Base-by-base conservation (phyloP, 225 moss, liverwort and hornwort species). In the Sphagnum tenellum region DNA sequence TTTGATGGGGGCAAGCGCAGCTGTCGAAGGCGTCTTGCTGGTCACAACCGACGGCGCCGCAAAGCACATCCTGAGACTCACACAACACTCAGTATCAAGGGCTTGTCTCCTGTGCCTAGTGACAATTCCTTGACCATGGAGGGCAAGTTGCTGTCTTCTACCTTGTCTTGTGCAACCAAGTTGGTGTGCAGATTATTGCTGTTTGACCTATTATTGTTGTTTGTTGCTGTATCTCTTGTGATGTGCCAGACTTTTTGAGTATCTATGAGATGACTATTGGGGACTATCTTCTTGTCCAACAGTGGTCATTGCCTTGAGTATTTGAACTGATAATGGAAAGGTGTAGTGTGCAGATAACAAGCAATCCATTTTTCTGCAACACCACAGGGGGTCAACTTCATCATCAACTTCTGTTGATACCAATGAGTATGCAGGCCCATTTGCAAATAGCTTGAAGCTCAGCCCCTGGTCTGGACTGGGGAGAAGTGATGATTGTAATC, bases 1-100 rank as follows among this genome's bases (percentile, higher is more conserved):
- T 95, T 95, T 67, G 94, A 95, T 49, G 94, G 91, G 68, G 94
- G 89, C 11, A 95, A 95, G 70, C 79, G 94, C 72, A 91, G 91
- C 65, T 95, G 94, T 65, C 77, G 94, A 44, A 80, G 91, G 63
- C 74, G 94, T 47, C 76, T 95, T 50, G 94, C 94, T 3, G 91
- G 91, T 3, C 94, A 95, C 67, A 95, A 95, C 29, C 86, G 89
- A 66, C 89, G 94, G 51, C 89, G 94, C 61, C 79, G 94, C 56
- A 95, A 95, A 77, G 88, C 94, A 47, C 94, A 88, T 51, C 88
- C 91, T 1, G 94, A 95, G 55, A 76, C 89, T 0, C 88, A 82
- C 63, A 79, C 89, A 12, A 64, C 83, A 11, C 75, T 82, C 5
- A 82, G 77, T 8, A 62, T 78, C 57, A 80, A 80, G 8, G 82